Percentiles rank a stretch among this genome's conserved stretches.
Evolutionary conservation across 169 alveolate species (phyloP).

Genomic region (Plasmodium chabaudi): DNA sequence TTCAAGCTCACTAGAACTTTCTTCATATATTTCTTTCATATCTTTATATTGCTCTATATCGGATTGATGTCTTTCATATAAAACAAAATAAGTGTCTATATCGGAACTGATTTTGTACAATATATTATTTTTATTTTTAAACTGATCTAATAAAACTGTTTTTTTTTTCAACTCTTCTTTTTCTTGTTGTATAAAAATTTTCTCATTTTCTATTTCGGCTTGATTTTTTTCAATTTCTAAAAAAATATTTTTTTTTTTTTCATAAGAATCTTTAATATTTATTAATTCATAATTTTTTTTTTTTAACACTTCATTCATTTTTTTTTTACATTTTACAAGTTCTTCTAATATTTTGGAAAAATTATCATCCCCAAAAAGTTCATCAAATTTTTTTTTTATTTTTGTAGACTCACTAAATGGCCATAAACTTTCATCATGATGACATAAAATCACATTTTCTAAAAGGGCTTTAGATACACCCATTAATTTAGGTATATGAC

Average conservation of each 20-base stretch:
- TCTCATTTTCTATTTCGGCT: slow-evolving; percentile 59
- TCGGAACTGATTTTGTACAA: slow-evolving; percentile 18
- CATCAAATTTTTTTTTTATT: slow-evolving; percentile 97
- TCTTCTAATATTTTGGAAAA: slow-evolving; percentile 81
- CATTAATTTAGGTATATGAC: slow-evolving; percentile 94
- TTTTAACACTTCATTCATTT: slow-evolving; percentile 42
- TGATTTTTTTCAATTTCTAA: slow-evolving; percentile 44
- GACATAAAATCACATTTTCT: slow-evolving; percentile 97
- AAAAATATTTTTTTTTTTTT: slow-evolving; percentile 19
- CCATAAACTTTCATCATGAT: slow-evolving; percentile 98
- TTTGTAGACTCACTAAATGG: slow-evolving; percentile 94
- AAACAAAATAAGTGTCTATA: slow-evolving; percentile 33
- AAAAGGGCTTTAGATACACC: slow-evolving; percentile 94
- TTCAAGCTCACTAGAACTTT: slow-evolving; percentile 25
- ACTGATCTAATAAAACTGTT: slow-evolving; percentile 6
- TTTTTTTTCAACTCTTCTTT: slow-evolving; percentile 35
- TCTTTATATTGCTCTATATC: slow-evolving; percentile 24
- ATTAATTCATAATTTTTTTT: slow-evolving; percentile 73
- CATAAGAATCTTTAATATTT: slow-evolving; percentile 12
- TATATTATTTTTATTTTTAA: slow-evolving; percentile 27
- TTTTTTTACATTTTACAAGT: slow-evolving; percentile 67
- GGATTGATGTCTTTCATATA: slow-evolving; percentile 18
- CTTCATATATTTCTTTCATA: slow-evolving; percentile 57
- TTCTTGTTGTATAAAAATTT: slow-evolving; percentile 53
- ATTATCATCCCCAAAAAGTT: slow-evolving; percentile 91